Base-by-base conservation (phyloP, 257 asterid species). In the Scutellaria minor region DNA sequence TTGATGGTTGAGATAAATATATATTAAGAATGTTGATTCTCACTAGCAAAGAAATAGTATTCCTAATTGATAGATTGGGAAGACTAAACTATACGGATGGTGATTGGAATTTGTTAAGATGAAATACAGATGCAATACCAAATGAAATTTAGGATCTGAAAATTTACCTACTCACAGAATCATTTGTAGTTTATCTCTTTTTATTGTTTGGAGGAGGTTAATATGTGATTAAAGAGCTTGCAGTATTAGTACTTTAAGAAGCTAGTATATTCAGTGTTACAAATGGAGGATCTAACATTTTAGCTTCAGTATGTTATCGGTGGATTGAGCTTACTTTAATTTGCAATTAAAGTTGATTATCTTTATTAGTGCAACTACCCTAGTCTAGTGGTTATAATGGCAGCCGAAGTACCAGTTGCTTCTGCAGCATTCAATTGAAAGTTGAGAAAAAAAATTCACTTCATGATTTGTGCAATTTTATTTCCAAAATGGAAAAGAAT, bases 301-400 rank as follows among this genome's bases (percentile, higher is more conserved):
- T 42, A 46, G 51, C 69, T 15, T 24, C 51, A 13, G 15, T 37
- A 37, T 14, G 18, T 51, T 2, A 20, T 52, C 13, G 39, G 59
- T 58, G 50, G 55, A 45, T 15, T 51, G 7, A 71, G 51, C 61
- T 60, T 8, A n/a, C 2, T 63, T 46, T 47, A 46, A 18, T 60
- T 39, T 47, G 37, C 40, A 37, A 31, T 31, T 31, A 1, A 31
- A 31, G 37, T 31, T 31, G 37, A 31, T 31, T 31, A 24, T 31
- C 4, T 4, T 31, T 52, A n/a, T n/a, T 50, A 14, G 20, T 53
- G 6, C 61, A 68, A 18, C 18, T 53, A 53, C 58, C 53, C 24
- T 54, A 40, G 40, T 11, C 37, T 69, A 14, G 65, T 69, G 65
- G 14, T 69, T 54, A 69, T n/a, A 37, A 41, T 20, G 64, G 44